Conservation (phyloP, 1,284 basidiomycete species). For the Trametes sp. region DNA sequence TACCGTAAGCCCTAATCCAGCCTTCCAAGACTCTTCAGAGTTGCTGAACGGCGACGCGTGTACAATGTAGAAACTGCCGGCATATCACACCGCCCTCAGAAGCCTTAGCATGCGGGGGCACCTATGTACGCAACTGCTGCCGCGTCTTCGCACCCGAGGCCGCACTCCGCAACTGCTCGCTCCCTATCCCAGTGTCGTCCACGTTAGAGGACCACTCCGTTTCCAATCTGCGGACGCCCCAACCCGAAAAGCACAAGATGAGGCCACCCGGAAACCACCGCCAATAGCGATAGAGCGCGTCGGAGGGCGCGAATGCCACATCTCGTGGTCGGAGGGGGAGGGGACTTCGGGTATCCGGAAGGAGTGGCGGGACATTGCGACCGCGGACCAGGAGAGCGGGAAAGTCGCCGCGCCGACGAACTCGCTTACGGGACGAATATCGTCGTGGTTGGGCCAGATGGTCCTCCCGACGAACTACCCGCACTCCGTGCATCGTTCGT, state of each 20-base stretch:
- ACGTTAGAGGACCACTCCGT: neutral
- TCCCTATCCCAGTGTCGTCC: slow-evolving; percentile 2
- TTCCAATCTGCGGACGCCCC: slow-evolving; percentile 7
- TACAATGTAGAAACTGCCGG: neutral
- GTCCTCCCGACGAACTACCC: slow-evolving; percentile 45
- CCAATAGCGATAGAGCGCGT: slow-evolving; percentile 42
- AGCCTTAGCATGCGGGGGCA: slow-evolving; percentile 14
- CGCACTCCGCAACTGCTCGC: slow-evolving; percentile 13
- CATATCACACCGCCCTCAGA: neutral
- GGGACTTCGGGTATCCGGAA: slow-evolving; percentile 30
- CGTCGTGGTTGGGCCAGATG: slow-evolving; percentile 42
- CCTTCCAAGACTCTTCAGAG: no score
- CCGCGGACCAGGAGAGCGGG: slow-evolving; percentile 13
- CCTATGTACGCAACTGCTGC: slow-evolving; percentile 17
- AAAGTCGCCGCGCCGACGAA: slow-evolving; percentile 25
- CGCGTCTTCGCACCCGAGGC: slow-evolving; percentile 15
- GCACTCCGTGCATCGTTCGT: slow-evolving; percentile 44
- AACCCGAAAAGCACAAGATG: neutral
- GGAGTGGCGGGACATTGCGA: slow-evolving; percentile 38
- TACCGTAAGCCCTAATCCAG: no score
- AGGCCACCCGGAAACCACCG: slow-evolving; percentile 13
- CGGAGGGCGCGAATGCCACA: slow-evolving; percentile 40
- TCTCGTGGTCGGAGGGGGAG: slow-evolving; percentile 37
- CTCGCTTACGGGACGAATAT: slow-evolving; percentile 32
- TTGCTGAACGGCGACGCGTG: neutral